Conservation (phyloP, 2,329 filamentous ascomycete genomes). For the Ophiosphaerella herpotricha region DNA sequence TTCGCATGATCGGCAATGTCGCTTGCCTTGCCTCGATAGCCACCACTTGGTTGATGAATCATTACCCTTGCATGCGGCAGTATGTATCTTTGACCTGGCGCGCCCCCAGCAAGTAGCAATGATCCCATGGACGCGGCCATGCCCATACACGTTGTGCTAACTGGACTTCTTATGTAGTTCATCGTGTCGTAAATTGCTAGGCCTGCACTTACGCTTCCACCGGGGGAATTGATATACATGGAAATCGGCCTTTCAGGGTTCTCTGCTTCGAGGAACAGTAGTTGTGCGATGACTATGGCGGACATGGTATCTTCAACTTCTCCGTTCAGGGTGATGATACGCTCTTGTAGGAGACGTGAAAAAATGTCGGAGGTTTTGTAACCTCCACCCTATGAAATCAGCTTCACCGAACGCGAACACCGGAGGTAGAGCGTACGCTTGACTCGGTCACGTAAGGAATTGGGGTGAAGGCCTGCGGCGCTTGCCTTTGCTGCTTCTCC, state of each 20-base stretch:
- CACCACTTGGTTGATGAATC: constrained; percentile 92
- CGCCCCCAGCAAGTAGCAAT: constrained; percentile 82
- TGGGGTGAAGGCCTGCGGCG: constrained; percentile 46
- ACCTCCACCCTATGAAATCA: constrained; percentile 53
- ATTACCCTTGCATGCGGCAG: constrained; percentile 95
- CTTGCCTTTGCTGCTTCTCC: constrained; percentile 22
- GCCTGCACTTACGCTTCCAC: constrained; percentile 84
- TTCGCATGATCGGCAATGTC: constrained; percentile 98
- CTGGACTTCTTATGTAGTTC: constrained; percentile 91
- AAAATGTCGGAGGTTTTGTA: constrained; percentile 58
- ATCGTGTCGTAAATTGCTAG: constrained; percentile 98
- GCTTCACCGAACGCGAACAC: constrained; percentile 7
- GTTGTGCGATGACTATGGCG: constrained; percentile 91
- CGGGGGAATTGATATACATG: constrained; percentile 97
- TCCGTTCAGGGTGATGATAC: constrained; percentile 92
- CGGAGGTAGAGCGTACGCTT: constrained; percentile 41
- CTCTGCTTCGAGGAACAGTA: constrained; percentile 97
- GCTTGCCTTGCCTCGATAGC: constrained; percentile 67
- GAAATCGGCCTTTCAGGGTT: constrained; percentile 93
- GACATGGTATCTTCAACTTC: constrained; percentile 87
- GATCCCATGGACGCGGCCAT: constrained; percentile 96
- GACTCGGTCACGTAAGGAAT: constrained; percentile 59
- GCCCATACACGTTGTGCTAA: constrained; percentile 93
- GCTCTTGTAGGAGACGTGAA: constrained; percentile 65
- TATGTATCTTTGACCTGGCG: constrained; percentile 81